phyloP scores from a whole-genome alignment of 163 green algal species.

The Volvox carteri region DNA sequence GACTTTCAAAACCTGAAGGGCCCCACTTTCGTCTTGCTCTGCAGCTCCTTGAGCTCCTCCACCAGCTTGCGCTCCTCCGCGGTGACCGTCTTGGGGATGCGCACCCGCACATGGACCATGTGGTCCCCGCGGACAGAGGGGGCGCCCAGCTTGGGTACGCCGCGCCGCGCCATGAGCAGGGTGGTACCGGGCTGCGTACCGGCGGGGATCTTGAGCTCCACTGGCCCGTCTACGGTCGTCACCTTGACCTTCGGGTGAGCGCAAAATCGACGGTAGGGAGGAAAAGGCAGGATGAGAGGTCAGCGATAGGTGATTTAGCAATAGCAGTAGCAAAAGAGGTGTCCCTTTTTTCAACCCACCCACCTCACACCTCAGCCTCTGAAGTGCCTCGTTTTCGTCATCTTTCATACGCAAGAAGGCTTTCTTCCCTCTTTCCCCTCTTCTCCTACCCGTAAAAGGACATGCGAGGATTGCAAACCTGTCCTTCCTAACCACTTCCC shows the following conservation, averaged over 20 bases:
- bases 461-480: too few relatives aligned
- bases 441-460: too few relatives aligned
- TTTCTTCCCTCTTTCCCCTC: too few relatives aligned
- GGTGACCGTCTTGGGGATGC: slow-evolving; percentile 90
- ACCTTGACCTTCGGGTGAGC: slow-evolving; percentile 71
- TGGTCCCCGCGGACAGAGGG: slow-evolving; percentile 88
- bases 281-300: background rate
- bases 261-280: too few relatives aligned
- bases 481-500: too few relatives aligned
- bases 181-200: slow-evolving; percentile 98
- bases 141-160: slow-evolving; percentile 91
- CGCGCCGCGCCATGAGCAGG: slow-evolving; percentile 97
- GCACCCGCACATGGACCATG: slow-evolving; percentile 90
- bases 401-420: too few relatives aligned
- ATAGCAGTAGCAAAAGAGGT: too few relatives aligned
- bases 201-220: slow-evolving; percentile 97
- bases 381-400: too few relatives aligned
- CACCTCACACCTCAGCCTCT: too few relatives aligned
- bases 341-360: too few relatives aligned
- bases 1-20: slow-evolving; percentile 41
- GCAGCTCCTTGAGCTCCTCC: slow-evolving; percentile 87
- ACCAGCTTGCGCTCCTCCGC: slow-evolving; percentile 93
- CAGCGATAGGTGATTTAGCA: too few relatives aligned
- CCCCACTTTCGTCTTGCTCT: slow-evolving; percentile 67
- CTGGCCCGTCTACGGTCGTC: slow-evolving; percentile 93